Evolutionary conservation across 345 rosid species (phyloP).

Genomic region (Erodium maritimum): DNA sequence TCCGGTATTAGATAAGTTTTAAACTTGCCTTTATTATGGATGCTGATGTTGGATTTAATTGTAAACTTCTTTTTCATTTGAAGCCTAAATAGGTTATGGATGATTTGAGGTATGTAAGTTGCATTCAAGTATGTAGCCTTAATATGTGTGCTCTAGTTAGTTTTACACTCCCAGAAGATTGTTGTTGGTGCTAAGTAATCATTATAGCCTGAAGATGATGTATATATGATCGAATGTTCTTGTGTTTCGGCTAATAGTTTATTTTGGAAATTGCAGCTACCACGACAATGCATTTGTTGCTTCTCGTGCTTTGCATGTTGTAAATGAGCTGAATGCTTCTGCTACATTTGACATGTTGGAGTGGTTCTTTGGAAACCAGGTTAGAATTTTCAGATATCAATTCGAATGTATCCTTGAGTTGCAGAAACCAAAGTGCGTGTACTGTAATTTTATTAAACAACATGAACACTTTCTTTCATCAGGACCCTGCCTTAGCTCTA

Average conservation of each 20-base stretch:
- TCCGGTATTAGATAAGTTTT: too few species aligned
- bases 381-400: conserved; percentile 12
- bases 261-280: conserved; percentile 36
- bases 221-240: not conserved
- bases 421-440: not conserved
- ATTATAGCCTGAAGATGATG: not conserved
- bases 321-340: conserved; percentile 30
- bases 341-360: conserved; percentile 60
- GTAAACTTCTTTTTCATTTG: too few species aligned
- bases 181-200: not conserved
- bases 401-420: not conserved
- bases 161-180: not conserved
- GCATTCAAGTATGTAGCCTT: not conserved
- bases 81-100: too few species aligned
- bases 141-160: not conserved
- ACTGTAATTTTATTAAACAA: not conserved
- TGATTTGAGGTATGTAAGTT: too few species aligned
- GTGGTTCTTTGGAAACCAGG: conserved; percentile 66
- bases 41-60: not conserved
- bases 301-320: conserved; percentile 76
- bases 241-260: not conserved
- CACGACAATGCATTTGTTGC: conserved; percentile 76
- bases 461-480: not conserved
- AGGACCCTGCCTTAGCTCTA: not conserved
- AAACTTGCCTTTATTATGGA: not conserved